phyloP scores from a whole-genome alignment of 768 basidiomycete species.

The Rhodotorula taiwanensis region DNA sequence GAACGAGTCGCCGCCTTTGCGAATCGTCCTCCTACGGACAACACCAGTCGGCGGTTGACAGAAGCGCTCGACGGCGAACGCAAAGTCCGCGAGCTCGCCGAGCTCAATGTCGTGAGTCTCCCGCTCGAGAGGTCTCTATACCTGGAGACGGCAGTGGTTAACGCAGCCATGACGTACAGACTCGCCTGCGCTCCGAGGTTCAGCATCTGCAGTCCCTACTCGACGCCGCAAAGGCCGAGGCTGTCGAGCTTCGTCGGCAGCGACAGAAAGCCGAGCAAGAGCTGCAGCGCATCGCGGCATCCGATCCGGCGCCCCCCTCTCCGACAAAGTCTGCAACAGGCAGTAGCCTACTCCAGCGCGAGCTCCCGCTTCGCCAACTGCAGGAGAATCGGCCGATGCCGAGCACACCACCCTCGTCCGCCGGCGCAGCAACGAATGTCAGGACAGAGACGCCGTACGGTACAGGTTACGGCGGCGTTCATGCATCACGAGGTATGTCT shows the following conservation, averaged over 20 bases:
- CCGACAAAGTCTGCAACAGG: constrained; percentile 3
- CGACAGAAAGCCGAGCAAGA: constrained; percentile 20
- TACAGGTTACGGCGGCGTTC: constrained; percentile 19
- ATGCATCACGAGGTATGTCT: constrained; percentile 19
- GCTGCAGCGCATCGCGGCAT: constrained; percentile 23
- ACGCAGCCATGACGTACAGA: background rate
- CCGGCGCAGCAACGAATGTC: background rate
- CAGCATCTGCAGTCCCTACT: constrained; percentile 16
- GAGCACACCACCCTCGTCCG: background rate
- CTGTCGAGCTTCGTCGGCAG: constrained; percentile 12
- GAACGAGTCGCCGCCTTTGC: constrained; percentile 21
- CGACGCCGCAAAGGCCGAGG: constrained; percentile 11
- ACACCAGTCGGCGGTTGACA: constrained; percentile 7
- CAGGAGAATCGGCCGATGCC: background rate
- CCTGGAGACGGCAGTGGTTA: background rate
- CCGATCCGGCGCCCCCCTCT: constrained; percentile 15
- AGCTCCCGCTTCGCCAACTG: constrained; percentile 13
- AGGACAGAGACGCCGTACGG: constrained; percentile 18
- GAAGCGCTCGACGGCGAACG: constrained; percentile 35
- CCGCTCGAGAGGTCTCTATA: background rate
- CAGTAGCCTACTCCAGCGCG: background rate
- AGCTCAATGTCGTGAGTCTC: constrained; percentile 36
- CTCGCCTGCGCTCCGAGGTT: constrained; percentile 27
- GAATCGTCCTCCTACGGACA: constrained; percentile 7
- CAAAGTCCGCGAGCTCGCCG: constrained; percentile 38